Percentiles rank a stretch among this genome's conserved stretches.
phyloP scores from a whole-genome alignment of 331 rosid genomes.

The Malus hybrid region DNA sequence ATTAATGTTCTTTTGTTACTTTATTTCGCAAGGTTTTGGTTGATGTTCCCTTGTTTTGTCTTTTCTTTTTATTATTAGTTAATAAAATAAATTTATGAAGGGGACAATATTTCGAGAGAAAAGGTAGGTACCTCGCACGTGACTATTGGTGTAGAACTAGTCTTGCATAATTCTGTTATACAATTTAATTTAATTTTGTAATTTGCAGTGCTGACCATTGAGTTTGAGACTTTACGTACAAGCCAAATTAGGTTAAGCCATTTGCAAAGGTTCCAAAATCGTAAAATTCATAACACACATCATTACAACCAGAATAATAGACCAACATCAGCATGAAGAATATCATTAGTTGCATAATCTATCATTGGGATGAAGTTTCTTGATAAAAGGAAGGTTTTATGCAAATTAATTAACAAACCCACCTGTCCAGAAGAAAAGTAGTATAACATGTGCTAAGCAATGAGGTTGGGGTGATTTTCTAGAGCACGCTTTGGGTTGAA shows the following conservation, averaged over 20 bases:
- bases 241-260: not conserved
- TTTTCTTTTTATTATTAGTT: no score
- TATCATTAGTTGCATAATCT: slow-evolving; percentile 43
- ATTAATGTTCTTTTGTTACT: not conserved
- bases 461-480: slow-evolving; percentile 58
- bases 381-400: slow-evolving; percentile 11
- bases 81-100: no score
- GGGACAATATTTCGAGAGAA: no score
- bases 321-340: slow-evolving; percentile 47
- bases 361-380: slow-evolving; percentile 11
- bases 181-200: not conserved
- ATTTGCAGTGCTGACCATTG: not conserved
- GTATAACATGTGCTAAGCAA: slow-evolving; percentile 75
- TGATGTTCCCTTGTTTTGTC: not conserved
- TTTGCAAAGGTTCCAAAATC: not conserved
- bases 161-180: not conserved
- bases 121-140: not conserved
- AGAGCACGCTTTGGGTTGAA: slow-evolving; percentile 94
- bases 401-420: slow-evolving; percentile 20
- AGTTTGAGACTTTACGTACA: not conserved
- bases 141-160: not conserved
- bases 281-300: slow-evolving; percentile 9
- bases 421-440: slow-evolving; percentile 24
- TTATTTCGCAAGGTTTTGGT: not conserved
- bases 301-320: slow-evolving; percentile 1